phyloP scores from a whole-genome alignment of 2,329 filamentous ascomycete genomes.

The Colletotrichum plurivorum region DNA sequence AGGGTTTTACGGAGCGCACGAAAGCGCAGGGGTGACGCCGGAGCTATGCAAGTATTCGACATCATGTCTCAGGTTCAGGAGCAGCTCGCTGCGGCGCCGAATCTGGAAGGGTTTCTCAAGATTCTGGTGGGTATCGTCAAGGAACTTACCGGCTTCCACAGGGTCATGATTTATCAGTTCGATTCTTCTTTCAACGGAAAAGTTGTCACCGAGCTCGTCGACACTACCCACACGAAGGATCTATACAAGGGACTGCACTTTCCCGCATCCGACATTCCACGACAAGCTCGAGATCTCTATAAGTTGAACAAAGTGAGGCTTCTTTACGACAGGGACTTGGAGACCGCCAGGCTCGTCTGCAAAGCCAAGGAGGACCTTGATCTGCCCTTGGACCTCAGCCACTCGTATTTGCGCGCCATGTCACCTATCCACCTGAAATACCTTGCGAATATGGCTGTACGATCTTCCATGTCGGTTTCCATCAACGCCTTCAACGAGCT shows the following conservation, averaged over 20 bases:
- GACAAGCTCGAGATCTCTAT: constrained; percentile 89
- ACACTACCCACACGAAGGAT: constrained; percentile 84
- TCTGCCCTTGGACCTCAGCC: constrained; percentile 83
- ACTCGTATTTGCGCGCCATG: constrained; percentile 89
- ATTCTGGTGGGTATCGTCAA: constrained; percentile 89
- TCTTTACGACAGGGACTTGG: constrained; percentile 86
- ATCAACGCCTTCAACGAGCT: constrained; percentile 88
- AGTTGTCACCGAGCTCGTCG: constrained; percentile 89
- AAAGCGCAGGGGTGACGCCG: constrained; percentile 82
- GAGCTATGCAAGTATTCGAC: constrained; percentile 91
- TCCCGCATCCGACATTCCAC: constrained; percentile 88
- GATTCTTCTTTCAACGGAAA: constrained; percentile 86
- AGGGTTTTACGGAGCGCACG: constrained; percentile 82
- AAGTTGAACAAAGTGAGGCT: constrained; percentile 91
- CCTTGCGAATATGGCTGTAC: constrained; percentile 87
- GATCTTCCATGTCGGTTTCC: constrained; percentile 96
- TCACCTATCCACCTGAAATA: constrained; percentile 93
- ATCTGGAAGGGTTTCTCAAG: constrained; percentile 81
- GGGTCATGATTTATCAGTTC: constrained; percentile 95
- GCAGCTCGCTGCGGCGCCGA: constrained; percentile 81
- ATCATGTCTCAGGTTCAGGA: constrained; percentile 94
- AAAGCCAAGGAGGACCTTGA: constrained; percentile 81
- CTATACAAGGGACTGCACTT: constrained; percentile 91
- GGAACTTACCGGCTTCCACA: constrained; percentile 90
- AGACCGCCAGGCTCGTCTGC: constrained; percentile 86